A percentile compares a stretch with the other conserved stretches of the same genome.
These are phyloP conservation scores for Dionaea muscipula DNA, from an alignment of 179 eudicot genomes.

Conservation along the genomic window DNA sequence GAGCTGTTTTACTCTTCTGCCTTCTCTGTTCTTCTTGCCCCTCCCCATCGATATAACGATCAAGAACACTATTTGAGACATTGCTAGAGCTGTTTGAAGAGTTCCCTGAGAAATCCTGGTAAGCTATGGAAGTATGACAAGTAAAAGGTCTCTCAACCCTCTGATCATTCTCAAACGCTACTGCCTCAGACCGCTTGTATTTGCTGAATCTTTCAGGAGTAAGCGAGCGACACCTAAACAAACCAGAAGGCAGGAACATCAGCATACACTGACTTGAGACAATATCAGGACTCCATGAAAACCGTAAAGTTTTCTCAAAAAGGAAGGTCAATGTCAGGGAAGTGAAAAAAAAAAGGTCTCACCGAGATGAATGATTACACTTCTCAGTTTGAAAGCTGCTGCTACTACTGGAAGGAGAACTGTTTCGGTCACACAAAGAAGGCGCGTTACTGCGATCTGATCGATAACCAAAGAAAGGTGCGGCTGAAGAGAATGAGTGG, in stretches of 20 bases:
- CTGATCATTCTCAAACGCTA: constrained; percentile 17
- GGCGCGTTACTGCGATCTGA: constrained; percentile 20
- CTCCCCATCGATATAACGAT: constrained; percentile 83
- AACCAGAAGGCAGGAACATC: not conserved
- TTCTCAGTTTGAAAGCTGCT: constrained; percentile 31
- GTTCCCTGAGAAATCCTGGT: constrained; percentile 33
- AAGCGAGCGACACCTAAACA: constrained; percentile 30
- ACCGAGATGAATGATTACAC: constrained; percentile 47
- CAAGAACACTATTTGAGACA: constrained; percentile 58
- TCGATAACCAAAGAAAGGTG: constrained; percentile 29
- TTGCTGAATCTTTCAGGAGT: constrained; percentile 58
- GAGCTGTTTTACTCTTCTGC: constrained; percentile 18
- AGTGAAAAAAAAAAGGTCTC: constrained; percentile 7
- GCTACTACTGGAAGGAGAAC: constrained; percentile 46
- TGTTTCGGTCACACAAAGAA: constrained; percentile 29
- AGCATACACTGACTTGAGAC: constrained; percentile 1
- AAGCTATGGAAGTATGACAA: constrained; percentile 16
- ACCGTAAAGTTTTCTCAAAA: not conserved
- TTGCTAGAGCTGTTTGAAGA: constrained; percentile 55
- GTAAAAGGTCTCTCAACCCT: constrained; percentile 16
- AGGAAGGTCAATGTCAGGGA: not conserved
- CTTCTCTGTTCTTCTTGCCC: constrained; percentile 37
- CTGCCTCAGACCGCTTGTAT: constrained; percentile 23
- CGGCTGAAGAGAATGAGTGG: constrained; percentile 69
- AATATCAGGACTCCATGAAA: not conserved